Percentiles rank a stretch among this genome's conserved stretches.
phyloP scores from a whole-genome alignment of 345 rosid genomes.

The Eucalyptus sp. region DNA sequence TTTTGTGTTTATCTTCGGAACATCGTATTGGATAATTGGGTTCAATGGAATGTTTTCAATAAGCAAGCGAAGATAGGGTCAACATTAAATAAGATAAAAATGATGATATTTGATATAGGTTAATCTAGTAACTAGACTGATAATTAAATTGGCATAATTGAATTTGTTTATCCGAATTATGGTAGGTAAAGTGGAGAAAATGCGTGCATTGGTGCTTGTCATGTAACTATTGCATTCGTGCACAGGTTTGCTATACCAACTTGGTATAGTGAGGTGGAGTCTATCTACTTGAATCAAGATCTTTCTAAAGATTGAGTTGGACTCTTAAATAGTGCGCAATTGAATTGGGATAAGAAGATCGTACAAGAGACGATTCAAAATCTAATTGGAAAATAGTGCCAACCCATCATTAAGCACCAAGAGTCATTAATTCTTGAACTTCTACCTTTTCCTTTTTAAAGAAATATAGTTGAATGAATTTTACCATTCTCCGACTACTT shows the following conservation, averaged over 20 bases:
- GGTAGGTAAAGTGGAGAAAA: too few relatives aligned
- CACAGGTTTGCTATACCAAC: neutral
- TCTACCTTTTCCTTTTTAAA: neutral
- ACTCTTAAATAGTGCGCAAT: neutral
- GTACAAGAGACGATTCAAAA: accelerated
- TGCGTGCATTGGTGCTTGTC: neutral
- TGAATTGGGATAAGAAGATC: neutral
- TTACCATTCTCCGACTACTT: too few relatives aligned
- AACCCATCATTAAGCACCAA: neutral
- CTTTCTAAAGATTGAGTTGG: neutral
- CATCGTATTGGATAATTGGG: too few relatives aligned
- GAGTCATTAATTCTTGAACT: neutral
- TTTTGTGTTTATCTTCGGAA: neutral
- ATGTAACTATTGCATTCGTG: neutral
- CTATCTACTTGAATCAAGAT: neutral
- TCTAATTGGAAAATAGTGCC: neutral
- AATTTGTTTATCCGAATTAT: too few relatives aligned
- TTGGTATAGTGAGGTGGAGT: accelerated
- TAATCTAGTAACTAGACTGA: neutral
- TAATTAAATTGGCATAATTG: neutral
- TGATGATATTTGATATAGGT: neutral
- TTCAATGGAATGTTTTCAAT: neutral
- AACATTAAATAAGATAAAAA: neutral
- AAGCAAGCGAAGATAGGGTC: neutral
- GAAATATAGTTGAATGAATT: too few relatives aligned